Conservation (phyloP, 495 filamentous ascomycete genomes). For the Talaromyces proteolyticus region DNA sequence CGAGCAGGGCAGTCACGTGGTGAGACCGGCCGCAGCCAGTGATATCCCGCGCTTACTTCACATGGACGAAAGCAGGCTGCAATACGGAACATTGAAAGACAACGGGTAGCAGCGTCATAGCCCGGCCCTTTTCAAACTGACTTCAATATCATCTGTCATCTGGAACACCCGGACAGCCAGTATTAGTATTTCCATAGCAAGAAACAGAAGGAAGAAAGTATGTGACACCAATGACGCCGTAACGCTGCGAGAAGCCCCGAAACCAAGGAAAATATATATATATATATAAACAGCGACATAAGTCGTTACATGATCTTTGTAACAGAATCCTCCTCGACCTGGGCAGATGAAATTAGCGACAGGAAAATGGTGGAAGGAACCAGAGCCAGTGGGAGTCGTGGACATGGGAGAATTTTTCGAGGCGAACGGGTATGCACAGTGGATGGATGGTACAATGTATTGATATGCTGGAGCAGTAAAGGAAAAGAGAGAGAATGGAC, state of each 20-base stretch:
- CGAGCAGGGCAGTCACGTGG: conserved; percentile 32
- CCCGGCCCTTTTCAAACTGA: conserved; percentile 1
- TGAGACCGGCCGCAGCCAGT: conserved; percentile 27
- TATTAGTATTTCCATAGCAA: conserved; percentile 7
- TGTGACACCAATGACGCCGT: conserved; percentile 1
- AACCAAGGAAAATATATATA: conserved; percentile 11
- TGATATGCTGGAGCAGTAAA: too few species aligned
- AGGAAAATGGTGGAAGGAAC: too few species aligned
- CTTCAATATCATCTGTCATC: conserved; percentile 1
- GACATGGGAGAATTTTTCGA: too few species aligned
- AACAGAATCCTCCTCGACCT: conserved; percentile 91
- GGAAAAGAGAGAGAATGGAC: conserved; percentile 2
- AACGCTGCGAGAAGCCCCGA: conserved; percentile 8
- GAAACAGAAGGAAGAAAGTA: neutral
- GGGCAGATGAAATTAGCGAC: conserved; percentile 53
- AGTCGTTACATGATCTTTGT: conserved; percentile 84
- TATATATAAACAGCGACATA: conserved; percentile 15
- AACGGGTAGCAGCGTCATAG: neutral
- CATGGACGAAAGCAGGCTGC: conserved; percentile 11
- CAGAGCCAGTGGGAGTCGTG: too few species aligned
- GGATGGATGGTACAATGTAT: too few species aligned
- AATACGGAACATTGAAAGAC: neutral
- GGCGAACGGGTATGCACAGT: too few species aligned
- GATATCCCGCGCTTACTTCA: conserved; percentile 37
- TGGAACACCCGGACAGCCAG: neutral